Conservation (phyloP, 192 early-diverging fungal genomes). For the Coemansia sp. region DNA sequence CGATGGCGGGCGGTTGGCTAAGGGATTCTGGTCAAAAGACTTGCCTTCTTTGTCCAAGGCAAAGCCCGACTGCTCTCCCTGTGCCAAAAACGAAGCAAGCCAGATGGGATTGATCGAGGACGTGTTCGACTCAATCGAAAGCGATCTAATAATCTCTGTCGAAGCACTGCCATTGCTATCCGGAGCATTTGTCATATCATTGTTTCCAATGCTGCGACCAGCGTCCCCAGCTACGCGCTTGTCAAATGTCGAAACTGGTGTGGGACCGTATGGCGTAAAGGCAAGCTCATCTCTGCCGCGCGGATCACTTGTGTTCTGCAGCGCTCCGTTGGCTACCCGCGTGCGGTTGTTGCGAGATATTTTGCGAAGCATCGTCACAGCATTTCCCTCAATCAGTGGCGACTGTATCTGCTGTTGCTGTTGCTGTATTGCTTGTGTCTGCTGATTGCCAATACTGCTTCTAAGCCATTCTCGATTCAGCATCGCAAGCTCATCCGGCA, state of each 20-base stretch:
- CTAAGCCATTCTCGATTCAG: constrained; percentile 24
- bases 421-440: constrained; percentile 1
- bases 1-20: constrained; percentile 16
- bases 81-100: constrained; percentile 43
- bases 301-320: neutral
- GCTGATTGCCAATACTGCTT: constrained; percentile 10
- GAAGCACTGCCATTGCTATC: neutral
- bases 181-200: neutral
- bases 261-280: constrained; percentile 12
- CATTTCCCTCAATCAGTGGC: constrained; percentile 38
- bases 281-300: constrained; percentile 5
- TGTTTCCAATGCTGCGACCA: neutral
- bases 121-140: constrained; percentile 17
- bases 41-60: neutral
- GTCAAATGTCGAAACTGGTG: neutral
- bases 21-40: neutral
- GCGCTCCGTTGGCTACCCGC: constrained; percentile 6
- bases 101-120: constrained; percentile 28
- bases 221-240: neutral
- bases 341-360: constrained; percentile 38
- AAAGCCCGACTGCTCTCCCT: constrained; percentile 19
- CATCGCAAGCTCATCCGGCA: constrained; percentile 4
- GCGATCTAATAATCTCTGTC: constrained; percentile 9
- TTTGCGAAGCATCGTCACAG: constrained; percentile 46
- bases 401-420: constrained; percentile 25